phyloP scores from a whole-genome alignment of 192 early-diverging fungal species.

The Gaertneriomyces semiglobifer region DNA sequence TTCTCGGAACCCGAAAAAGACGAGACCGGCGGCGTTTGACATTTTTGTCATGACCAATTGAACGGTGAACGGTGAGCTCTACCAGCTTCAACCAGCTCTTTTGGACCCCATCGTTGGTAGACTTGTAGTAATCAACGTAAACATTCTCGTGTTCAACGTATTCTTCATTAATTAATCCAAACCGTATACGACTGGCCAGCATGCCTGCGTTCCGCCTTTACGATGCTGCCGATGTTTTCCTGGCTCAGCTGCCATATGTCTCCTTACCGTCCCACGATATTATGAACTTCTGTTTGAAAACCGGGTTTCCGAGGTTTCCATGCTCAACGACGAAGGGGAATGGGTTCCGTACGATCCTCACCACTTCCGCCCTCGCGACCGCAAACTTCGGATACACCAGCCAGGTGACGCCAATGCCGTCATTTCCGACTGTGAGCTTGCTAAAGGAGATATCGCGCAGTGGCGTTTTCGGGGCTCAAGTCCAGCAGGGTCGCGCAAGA shows the following conservation, averaged over 20 bases:
- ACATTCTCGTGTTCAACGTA: too few relatives aligned
- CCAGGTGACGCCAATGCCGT: neutral
- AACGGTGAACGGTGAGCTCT: too few relatives aligned
- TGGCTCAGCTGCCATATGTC: neutral
- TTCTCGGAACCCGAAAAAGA: too few relatives aligned
- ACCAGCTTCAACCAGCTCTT: too few relatives aligned
- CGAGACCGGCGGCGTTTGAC: too few relatives aligned
- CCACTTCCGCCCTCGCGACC: slow-evolving; percentile 3
- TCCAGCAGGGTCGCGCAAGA: neutral
- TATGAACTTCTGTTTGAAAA: neutral
- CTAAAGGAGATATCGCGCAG: neutral
- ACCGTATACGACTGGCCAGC: too few relatives aligned
- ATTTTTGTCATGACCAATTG: too few relatives aligned
- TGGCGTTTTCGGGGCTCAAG: neutral
- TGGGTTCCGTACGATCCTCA: slow-evolving; percentile 4
- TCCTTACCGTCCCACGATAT: neutral
- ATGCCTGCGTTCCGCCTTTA: neutral
- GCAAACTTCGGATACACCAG: neutral
- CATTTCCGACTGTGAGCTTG: neutral
- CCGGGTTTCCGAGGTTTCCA: slow-evolving; percentile 9
- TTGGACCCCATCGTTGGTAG: too few relatives aligned
- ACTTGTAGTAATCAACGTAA: too few relatives aligned
- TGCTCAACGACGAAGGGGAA: neutral
- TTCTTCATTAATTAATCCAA: too few relatives aligned
- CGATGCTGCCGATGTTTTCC: neutral